Evolutionary conservation across 2,329 filamentous ascomycete genomes (phyloP), one percentile per base, ranked within the genome.

Genomic region (Acephala macrosclerotiorum): DNA sequence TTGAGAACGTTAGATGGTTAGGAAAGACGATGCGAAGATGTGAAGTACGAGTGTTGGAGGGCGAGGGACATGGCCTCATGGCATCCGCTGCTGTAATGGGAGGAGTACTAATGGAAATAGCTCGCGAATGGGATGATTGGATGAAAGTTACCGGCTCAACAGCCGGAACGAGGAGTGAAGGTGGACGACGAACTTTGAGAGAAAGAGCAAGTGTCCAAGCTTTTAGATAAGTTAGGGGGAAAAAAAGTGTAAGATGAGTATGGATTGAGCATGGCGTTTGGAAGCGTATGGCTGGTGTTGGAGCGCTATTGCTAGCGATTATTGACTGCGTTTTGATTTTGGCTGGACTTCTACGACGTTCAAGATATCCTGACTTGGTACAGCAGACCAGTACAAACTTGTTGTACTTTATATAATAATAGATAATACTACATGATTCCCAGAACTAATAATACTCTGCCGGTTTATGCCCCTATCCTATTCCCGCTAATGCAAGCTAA

Each of bases 61-160:
- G 92, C 6, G 95, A 99, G 78, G 93, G 94, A 2, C 96, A 99
- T 76, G 95, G 96, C 0, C 82, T 99, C 26, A 99, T 99, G 96
- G 96, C 96, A 0, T 96, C 91, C 71, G 94, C 96, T 0, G 83
- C 84, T 16, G 95, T 98, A 53, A 99, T 99, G 96, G 92, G 93
- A 51, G 89, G 90, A 22, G 91, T 98, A n/a, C 81, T 99, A 40
- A 95, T 93, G 79, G 96, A 99, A 80, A 97, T 99, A 74, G 91
- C 92, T 60, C 89, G 89, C 71, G 96, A 98, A 77, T 98, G 95
- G 95, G 91, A 94, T 71, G 92, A 95, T 73, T 95, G 92, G 92
- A 89, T 87, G 74, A 85, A 87, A 53, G 85, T 86, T 0, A 89
- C 87, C 2, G 85, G 81, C 6, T 71, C 74, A 18, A 63, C 61